Evolutionary conservation across 2,329 filamentous ascomycete species (phyloP), one percentile per base, ranked within the genome.

Genomic region (Diplodia intermedia): DNA sequence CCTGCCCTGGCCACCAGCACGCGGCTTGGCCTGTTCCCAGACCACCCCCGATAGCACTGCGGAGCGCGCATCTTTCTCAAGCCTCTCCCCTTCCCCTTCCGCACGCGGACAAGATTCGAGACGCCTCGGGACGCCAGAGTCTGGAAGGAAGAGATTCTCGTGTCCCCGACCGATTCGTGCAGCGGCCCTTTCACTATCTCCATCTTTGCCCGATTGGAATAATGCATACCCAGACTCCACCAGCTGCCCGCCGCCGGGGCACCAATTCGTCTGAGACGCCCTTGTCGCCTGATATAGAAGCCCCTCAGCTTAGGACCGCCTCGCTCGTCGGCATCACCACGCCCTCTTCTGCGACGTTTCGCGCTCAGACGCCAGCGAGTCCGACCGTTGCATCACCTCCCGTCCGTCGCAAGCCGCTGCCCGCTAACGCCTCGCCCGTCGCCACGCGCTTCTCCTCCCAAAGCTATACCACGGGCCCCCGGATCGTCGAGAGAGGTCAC

Each of bases 361-460:
- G 78, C 63, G 78, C 79, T 40, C 79, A 80, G 71, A 74, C 79
- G 50, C 78, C 78, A 52, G 78, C 79, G 71, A 79, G 81, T 69
- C 77, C 80, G 68, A 74, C 43, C 47, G 60, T 77, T 69, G 75
- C 80, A 50, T 80, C 82, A 70, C 79, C 57, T 31, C 57, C 81
- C 66, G 79, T 86, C 69, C 82, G 82, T 72, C 81, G 85, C 72
- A 87, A 87, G 75, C 85, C 86, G 72, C 76, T 88, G 70, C 86
- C 85, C 70, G 77, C 80, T 69, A 82, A 81, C 78, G 79, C 80
- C 70, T 82, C 84, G 63, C 81, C 84, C 70, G 76, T 84, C 67
- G 78, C 82, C 68, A 75, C 76, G 66, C 81, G 78, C 57, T 82
- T 81, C 72, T 79, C 79, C 43, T 75, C 76, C 67, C 75, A 78